Evolutionary conservation across 805 yeast genomes (phyloP).

Genomic region (Candida montana): DNA sequence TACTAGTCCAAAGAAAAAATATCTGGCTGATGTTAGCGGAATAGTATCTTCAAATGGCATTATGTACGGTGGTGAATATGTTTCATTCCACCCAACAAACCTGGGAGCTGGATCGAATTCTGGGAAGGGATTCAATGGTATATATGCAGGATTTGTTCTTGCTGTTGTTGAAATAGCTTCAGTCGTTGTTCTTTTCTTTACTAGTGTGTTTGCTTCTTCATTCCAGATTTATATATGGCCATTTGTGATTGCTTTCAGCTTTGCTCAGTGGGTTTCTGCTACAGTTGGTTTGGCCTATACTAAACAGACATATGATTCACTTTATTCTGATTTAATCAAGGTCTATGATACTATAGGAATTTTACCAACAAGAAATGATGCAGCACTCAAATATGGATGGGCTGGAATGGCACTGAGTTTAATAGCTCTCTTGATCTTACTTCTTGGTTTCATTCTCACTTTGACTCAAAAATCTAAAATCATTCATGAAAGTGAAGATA

Average conservation of each 20-base stretch:
- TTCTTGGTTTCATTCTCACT: no score
- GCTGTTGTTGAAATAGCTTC: neutral
- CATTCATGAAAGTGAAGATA: no score
- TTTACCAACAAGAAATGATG: neutral
- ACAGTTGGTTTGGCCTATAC: neutral
- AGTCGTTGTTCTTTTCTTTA: neutral
- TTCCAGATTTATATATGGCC: neutral
- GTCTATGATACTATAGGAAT: neutral
- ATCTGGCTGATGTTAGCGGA: no score
- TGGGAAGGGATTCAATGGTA: no score
- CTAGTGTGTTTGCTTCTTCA: neutral
- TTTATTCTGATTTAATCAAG: neutral
- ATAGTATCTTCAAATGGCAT: no score
- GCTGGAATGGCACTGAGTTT: neutral
- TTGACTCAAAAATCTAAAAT: no score
- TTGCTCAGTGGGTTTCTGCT: neutral
- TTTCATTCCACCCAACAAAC: no score
- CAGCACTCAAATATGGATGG: neutral
- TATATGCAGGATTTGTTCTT: no score
- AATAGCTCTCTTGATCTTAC: neutral
- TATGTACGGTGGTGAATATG: no score
- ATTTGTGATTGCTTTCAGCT: neutral
- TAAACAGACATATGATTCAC: neutral
- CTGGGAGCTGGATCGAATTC: no score
- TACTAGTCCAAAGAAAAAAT: no score